Percentiles rank a stretch among this genome's conserved stretches.
phyloP scores from a whole-genome alignment of 768 basidiomycete species.

The Suillus occidentalis region DNA sequence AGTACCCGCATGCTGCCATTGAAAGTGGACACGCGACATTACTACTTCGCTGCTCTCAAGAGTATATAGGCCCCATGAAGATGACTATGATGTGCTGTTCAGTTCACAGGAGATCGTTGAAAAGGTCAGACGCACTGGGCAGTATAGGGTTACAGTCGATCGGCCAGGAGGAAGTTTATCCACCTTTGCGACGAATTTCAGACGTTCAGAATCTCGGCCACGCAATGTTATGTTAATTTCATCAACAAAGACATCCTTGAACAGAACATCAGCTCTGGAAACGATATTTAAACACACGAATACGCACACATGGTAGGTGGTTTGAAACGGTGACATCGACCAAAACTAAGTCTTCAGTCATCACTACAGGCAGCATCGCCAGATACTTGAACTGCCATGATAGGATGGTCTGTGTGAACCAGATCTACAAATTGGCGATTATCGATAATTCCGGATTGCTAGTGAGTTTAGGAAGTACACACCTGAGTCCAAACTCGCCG shows the following conservation, averaged over 20 bases:
- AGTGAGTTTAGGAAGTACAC: slow-evolving; percentile 12
- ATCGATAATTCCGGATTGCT: slow-evolving; percentile 10
- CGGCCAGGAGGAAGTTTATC: slow-evolving; percentile 56
- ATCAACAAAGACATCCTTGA: slow-evolving; percentile 60
- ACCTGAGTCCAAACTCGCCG: slow-evolving; percentile 58
- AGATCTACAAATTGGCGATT: slow-evolving; percentile 49
- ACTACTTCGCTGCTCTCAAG: slow-evolving; percentile 69
- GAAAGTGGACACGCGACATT: slow-evolving; percentile 62
- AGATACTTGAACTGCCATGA: slow-evolving; percentile 52
- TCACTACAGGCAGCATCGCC: slow-evolving; percentile 50
- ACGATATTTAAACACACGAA: not conserved
- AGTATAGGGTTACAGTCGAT: slow-evolving; percentile 60
- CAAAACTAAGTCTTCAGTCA: slow-evolving; percentile 65
- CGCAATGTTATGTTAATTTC: slow-evolving; percentile 59
- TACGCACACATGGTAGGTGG: slow-evolving; percentile 71
- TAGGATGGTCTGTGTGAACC: slow-evolving; percentile 67
- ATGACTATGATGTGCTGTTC: slow-evolving; percentile 47
- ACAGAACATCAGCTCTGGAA: slow-evolving; percentile 13
- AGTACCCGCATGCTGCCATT: slow-evolving; percentile 54
- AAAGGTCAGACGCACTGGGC: slow-evolving; percentile 55
- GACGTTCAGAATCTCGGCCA: slow-evolving; percentile 62
- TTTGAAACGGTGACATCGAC: slow-evolving; percentile 65
- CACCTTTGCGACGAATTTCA: slow-evolving; percentile 50
- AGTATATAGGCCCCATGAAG: slow-evolving; percentile 66
- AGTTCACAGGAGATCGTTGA: slow-evolving; percentile 5